Conservation (phyloP, 345 rosid genomes). For the Cardamine occulta region DNA sequence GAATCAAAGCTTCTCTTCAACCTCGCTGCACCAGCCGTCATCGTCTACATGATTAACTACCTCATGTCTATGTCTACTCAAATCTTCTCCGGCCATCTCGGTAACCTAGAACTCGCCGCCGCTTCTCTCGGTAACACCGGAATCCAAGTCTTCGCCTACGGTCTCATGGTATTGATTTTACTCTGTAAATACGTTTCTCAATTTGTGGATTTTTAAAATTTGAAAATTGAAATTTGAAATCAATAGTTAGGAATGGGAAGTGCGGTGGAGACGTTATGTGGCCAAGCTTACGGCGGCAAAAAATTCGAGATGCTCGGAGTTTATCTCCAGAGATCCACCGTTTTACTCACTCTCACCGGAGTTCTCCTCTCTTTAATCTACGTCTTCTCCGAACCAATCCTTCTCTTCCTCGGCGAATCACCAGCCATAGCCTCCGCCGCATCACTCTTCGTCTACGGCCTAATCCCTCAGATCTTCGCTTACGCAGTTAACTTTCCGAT, state of each 20-base stretch:
- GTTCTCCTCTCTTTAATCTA: slow-evolving; percentile 50
- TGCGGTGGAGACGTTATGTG: slow-evolving; percentile 76
- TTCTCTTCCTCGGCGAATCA: slow-evolving; percentile 60
- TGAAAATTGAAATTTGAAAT: background rate
- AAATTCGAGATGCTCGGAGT: slow-evolving; percentile 60
- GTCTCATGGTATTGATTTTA: slow-evolving; percentile 35
- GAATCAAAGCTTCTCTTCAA: slow-evolving; percentile 49
- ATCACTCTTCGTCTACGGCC: slow-evolving; percentile 57
- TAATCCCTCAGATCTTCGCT: slow-evolving; percentile 68
- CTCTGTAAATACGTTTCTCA: too few species aligned
- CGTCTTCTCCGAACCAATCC: slow-evolving; percentile 51
- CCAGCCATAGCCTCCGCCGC: slow-evolving; percentile 59
- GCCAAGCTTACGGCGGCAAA: slow-evolving; percentile 68
- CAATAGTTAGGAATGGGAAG: slow-evolving; percentile 64
- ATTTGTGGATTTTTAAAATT: background rate
- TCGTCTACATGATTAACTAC: slow-evolving; percentile 61
- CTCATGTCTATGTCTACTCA: slow-evolving; percentile 66
- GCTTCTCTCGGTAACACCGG: slow-evolving; percentile 72
- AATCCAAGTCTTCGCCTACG: slow-evolving; percentile 54
- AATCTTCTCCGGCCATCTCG: slow-evolving; percentile 64
- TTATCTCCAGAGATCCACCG: slow-evolving; percentile 63
- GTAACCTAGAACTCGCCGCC: slow-evolving; percentile 65
- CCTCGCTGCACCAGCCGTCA: slow-evolving; percentile 60
- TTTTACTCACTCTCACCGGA: slow-evolving; percentile 59
- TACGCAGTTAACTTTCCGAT: slow-evolving; percentile 67